Percentiles rank a stretch among this genome's conserved stretches.
Conservation (phyloP, 208 protist species). For the Trypanosoma brucei region DNA sequence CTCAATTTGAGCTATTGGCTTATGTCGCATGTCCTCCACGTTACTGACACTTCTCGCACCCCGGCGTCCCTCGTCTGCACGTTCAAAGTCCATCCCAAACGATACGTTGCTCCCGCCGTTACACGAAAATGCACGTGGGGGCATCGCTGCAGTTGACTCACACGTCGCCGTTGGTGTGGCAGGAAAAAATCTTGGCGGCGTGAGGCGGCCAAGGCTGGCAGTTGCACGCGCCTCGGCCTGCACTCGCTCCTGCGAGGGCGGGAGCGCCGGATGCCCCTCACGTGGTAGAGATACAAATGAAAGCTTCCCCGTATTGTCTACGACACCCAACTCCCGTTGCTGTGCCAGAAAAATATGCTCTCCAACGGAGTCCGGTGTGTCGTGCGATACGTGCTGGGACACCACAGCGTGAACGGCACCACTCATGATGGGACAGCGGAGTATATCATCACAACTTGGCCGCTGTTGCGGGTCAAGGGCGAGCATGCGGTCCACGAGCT, state of each 20-base stretch:
- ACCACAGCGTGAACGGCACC: constrained; percentile 42
- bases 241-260: constrained; percentile 46
- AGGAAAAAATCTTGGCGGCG: constrained; percentile 1
- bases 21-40: constrained; percentile 66
- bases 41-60: constrained; percentile 14
- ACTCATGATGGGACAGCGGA: constrained; percentile 43
- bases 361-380: constrained; percentile 20
- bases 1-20: constrained; percentile 37
- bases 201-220: constrained; percentile 11
- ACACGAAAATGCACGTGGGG: background rate
- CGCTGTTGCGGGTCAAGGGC: constrained; percentile 39
- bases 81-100: background rate
- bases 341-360: constrained; percentile 37
- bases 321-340: constrained; percentile 20
- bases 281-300: constrained; percentile 15
- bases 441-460: constrained; percentile 65
- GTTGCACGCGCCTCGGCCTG: constrained; percentile 17
- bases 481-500: constrained; percentile 64
- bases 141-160: background rate
- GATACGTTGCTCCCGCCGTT: background rate
- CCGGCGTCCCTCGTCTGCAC: background rate
- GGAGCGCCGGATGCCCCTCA: constrained; percentile 23
- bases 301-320: background rate
- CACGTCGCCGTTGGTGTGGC: background rate
- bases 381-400: constrained; percentile 24